These are phyloP conservation scores for Colletotrichum chlorophyti DNA, from an alignment of 2,329 filamentous ascomycete genomes.

Conservation along the genomic window DNA sequence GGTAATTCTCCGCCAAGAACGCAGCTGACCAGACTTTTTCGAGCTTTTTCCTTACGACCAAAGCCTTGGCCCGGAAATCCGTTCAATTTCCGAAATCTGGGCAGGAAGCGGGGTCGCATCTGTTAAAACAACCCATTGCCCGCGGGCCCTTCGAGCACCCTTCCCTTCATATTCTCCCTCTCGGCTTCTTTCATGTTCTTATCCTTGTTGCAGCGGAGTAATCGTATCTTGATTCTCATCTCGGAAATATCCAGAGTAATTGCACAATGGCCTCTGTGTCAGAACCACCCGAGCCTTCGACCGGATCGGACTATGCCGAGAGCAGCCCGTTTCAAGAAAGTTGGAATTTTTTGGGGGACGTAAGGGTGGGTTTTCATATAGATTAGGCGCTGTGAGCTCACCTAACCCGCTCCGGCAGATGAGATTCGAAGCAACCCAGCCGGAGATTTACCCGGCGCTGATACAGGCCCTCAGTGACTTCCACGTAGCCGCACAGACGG, in stretches of 20 bases:
- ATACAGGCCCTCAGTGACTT: conserved; percentile 16
- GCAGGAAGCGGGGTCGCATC: too few species aligned
- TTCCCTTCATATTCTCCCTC: background rate
- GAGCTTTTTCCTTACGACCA: too few species aligned
- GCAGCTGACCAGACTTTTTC: too few species aligned
- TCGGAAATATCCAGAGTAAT: background rate
- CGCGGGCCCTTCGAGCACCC: background rate
- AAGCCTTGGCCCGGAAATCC: too few species aligned
- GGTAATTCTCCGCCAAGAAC: too few species aligned
- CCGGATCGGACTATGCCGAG: background rate
- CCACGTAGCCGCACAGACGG: background rate
- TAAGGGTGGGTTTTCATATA: conserved; percentile 5
- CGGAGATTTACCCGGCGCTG: conserved; percentile 17
- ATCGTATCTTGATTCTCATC: background rate
- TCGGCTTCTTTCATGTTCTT: too few species aligned
- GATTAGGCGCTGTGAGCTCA: background rate
- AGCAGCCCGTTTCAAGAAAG: conserved; percentile 5
- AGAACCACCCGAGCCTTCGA: background rate
- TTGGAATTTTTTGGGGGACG: conserved; percentile 15
- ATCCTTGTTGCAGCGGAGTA: background rate
- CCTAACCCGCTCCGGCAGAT: conserved; percentile 2
- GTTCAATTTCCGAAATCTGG: too few species aligned
- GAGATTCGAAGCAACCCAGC: conserved; percentile 13
- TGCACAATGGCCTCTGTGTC: background rate
- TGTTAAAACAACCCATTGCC: background rate